Evolutionary conservation across 2,329 filamentous ascomycete genomes (phyloP), one percentile per base, ranked within the genome.

Genomic region (Xylariales sp.): DNA sequence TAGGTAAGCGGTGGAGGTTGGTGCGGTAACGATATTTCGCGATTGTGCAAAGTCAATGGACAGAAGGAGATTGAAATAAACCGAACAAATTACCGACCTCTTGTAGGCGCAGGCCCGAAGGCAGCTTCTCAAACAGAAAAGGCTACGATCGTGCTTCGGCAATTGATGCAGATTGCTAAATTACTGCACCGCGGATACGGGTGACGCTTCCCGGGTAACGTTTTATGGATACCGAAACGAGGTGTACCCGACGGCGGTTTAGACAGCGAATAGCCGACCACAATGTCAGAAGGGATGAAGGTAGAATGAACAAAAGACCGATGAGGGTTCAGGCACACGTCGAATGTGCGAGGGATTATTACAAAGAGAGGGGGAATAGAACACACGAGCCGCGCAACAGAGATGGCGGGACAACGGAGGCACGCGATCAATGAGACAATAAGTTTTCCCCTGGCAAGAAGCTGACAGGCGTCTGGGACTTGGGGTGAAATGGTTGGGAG

Each of bases 71-170:
- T 30, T 10, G 5, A 50, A 56, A 34, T 49, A 50, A 63, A 65
- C 7, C 52, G 3, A 56, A 46, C 23, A 9, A 49, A 36, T n/a
- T 41, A 69, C 65, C 36, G n/a, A 69, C 68, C 65, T 68, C 46
- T 32, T 50, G 34, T 45, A 48, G 36, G 39, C 48, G 36, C n/a
- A 7, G 28, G 56, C 50, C 14, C 34, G 49, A 10, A 50, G 23
- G 16, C 49, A 53, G 34, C n/a, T 32, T 45, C 39, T 56, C 23
- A 46, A 39, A 50, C 16, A 30, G 28, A 30, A n/a, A 36, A 48
- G 18, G 36, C 7, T 9, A 36, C 54, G 55, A 62, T 64, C 32
- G 52, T 41, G 58, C 32, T 53, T 52, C 34, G 28, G 43, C 18
- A 45, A 23, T 41, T 41, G 18, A 43, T 23, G 50, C 39, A 55